These are phyloP conservation scores for Mycena leptocephala DNA, from an alignment of 768 basidiomycete genomes.

Conservation along the genomic window DNA sequence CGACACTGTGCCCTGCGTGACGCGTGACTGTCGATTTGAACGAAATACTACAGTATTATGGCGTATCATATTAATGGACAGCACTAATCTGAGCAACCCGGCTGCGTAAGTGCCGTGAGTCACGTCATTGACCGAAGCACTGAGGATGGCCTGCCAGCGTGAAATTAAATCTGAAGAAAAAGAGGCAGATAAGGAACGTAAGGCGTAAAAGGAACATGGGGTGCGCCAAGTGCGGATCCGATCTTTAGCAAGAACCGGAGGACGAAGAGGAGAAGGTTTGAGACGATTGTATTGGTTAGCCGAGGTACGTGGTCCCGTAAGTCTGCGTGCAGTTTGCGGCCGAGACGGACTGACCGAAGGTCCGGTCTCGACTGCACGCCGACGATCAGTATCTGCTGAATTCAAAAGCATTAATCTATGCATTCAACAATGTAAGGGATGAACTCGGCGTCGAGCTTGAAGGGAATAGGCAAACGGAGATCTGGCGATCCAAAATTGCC, in stretches of 20 bases:
- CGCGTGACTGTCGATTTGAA: too few species aligned
- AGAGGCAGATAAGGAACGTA: too few species aligned
- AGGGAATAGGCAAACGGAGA: background rate
- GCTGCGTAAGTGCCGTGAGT: too few species aligned
- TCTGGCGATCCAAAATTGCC: conserved; percentile 33
- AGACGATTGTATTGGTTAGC: conserved; percentile 4
- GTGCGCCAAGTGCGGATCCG: too few species aligned
- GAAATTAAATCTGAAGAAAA: background rate
- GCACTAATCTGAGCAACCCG: too few species aligned
- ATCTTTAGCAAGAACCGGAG: background rate
- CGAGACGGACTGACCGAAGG: conserved; percentile 15
- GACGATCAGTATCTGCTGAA: conserved; percentile 12
- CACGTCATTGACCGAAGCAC: too few species aligned
- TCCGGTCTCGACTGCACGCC: background rate
- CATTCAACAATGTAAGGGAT: conserved; percentile 15
- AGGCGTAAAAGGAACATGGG: too few species aligned
- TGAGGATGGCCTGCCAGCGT: too few species aligned
- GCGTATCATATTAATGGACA: too few species aligned
- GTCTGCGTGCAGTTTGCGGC: conserved; percentile 6
- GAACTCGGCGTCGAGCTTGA: conserved; percentile 35
- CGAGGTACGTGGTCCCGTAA: conserved; percentile 7
- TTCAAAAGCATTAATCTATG: conserved; percentile 16
- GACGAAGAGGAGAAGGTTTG: too few species aligned
- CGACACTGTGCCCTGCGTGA: too few species aligned
- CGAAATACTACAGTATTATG: too few species aligned